These are phyloP conservation scores for Elongisporangium anandrum DNA, from an alignment of 352 stramenopile species.

Conservation along the genomic window DNA sequence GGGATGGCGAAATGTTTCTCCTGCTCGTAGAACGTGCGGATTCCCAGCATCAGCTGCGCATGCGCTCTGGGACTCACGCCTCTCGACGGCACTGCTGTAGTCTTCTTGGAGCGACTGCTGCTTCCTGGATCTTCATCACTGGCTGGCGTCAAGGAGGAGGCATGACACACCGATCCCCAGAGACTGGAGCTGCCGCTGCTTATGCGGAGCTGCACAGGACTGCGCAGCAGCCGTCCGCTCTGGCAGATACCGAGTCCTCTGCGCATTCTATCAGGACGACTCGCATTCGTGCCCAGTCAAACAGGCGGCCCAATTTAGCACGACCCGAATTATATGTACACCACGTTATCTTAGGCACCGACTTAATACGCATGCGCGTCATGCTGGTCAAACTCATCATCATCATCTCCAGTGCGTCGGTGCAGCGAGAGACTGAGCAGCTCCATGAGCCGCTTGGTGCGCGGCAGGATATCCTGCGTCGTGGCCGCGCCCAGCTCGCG, in stretches of 20 bases:
- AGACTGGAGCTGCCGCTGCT: background rate
- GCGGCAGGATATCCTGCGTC: conserved; percentile 72
- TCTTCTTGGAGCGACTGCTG: background rate
- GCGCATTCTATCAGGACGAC: background rate
- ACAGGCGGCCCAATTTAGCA: background rate
- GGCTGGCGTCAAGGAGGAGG: background rate
- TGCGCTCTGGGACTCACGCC: background rate
- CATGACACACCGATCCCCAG: background rate
- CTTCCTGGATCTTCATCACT: background rate
- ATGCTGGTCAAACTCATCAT: conserved; percentile 3
- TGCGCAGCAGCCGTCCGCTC: background rate
- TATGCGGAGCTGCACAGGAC: background rate
- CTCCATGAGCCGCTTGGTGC: conserved; percentile 78
- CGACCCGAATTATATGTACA: background rate
- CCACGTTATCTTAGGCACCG: background rate
- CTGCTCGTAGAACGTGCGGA: conserved; percentile 49
- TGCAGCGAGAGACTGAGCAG: conserved; percentile 74
- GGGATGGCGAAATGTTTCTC: conserved; percentile 69
- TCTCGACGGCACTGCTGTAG: background rate
- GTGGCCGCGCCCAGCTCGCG: conserved; percentile 67
- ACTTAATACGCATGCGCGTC: background rate
- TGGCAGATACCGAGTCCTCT: background rate
- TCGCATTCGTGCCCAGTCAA: background rate
- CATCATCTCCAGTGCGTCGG: conserved; percentile 13
- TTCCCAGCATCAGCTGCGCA: conserved; percentile 34